These are phyloP conservation scores for Beauveria sp. DNA, from an alignment of 2,329 filamentous ascomycete species.

Conservation along the genomic window DNA sequence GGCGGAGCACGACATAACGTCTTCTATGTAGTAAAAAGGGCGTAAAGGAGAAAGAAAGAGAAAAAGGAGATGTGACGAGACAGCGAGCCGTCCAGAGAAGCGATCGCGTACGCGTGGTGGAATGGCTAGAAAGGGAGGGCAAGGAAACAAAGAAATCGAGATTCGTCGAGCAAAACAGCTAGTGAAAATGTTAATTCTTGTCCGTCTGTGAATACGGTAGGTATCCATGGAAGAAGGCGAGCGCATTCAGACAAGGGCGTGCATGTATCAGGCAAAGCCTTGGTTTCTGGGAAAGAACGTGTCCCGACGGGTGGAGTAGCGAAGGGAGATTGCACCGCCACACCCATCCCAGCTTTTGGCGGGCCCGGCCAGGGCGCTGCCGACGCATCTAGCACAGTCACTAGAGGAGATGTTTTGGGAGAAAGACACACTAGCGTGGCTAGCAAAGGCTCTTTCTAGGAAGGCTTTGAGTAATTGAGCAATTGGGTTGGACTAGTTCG, in stretches of 20 bases:
- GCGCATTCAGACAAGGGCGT: background rate
- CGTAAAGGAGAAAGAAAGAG: background rate
- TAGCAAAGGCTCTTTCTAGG: background rate
- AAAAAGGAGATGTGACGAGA: background rate
- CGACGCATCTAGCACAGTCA: background rate
- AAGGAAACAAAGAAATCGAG: background rate
- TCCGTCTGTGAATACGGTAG: too few relatives aligned
- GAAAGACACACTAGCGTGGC: background rate
- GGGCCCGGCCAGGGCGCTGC: background rate
- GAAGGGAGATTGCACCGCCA: conserved; percentile 1
- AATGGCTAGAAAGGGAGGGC: background rate
- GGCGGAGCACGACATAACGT: background rate
- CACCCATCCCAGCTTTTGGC: background rate
- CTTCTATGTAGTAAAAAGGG: background rate
- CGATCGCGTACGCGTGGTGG: background rate
- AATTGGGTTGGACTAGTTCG: background rate
- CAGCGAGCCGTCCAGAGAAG: background rate
- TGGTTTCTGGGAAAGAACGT: background rate
- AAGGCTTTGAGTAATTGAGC: too few relatives aligned
- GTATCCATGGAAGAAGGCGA: background rate
- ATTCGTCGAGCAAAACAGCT: background rate
- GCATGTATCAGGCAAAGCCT: background rate
- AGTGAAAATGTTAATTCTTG: background rate
- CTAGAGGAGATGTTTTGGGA: background rate
- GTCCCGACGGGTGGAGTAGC: background rate